A percentile compares a stretch with the other conserved stretches of the same genome.
Conservation (phyloP, 1,139 yeast genomes). For the Lipomyces yarrowii region DNA sequence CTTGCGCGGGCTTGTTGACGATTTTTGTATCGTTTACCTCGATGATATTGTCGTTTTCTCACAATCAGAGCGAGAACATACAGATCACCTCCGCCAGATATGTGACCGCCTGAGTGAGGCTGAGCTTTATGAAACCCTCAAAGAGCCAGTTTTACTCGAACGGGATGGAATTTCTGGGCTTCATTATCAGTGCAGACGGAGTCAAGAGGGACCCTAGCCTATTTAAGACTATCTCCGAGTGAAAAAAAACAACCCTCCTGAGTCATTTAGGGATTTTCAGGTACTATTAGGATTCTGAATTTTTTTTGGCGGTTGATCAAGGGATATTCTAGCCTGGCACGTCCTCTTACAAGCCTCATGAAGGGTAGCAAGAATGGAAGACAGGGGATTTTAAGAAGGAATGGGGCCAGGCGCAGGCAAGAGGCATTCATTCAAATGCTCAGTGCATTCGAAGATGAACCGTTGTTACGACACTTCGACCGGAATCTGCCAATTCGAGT, state of each 20-base stretch:
- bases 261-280: too few relatives aligned
- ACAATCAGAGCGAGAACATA: neutral
- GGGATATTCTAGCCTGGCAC: neutral
- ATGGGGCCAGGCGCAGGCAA: neutral
- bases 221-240: neutral
- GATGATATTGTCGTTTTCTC: conserved; percentile 37
- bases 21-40: conserved; percentile 16
- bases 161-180: conserved; percentile 2
- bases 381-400: neutral
- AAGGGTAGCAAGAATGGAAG: conserved; percentile 3
- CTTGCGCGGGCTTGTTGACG: conserved; percentile 15
- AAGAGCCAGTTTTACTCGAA: neutral
- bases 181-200: neutral
- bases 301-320: neutral
- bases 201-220: conserved; percentile 2
- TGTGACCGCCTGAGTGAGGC: neutral
- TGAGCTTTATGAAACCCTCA: neutral
- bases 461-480: neutral
- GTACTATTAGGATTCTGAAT: neutral
- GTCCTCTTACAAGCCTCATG: neutral
- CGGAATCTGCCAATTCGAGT: neutral
- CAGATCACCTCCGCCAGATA: neutral
- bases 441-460: neutral
- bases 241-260: neutral
- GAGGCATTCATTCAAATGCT: neutral